Evolutionary conservation across 495 filamentous ascomycete species (phyloP).

Genomic region (Hypoxylon fuscum): DNA sequence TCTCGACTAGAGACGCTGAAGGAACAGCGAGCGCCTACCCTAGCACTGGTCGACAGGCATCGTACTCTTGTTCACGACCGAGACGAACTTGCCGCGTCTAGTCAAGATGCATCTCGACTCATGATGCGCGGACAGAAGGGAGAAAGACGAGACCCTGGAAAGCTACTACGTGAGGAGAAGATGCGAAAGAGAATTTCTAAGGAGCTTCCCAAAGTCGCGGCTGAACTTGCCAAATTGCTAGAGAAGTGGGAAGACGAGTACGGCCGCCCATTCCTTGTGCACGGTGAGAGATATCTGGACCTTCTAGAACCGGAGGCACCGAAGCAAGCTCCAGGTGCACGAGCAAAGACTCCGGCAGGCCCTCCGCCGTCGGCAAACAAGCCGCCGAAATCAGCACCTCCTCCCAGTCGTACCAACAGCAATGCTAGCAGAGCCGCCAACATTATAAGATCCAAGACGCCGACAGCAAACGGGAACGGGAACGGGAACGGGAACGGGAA

Average conservation of each 20-base stretch:
- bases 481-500: no score
- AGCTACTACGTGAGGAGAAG: constrained; percentile 96
- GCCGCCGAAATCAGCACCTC: constrained; percentile 52
- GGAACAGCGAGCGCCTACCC: constrained; percentile 85
- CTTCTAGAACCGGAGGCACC: constrained; percentile 70
- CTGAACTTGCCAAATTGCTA: constrained; percentile 79
- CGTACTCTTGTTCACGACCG: constrained; percentile 84
- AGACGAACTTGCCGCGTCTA: constrained; percentile 84
- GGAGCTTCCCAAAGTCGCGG: constrained; percentile 90
- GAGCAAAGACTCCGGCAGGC: constrained; percentile 82
- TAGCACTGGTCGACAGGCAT: constrained; percentile 85
- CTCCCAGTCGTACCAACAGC: constrained; percentile 50
- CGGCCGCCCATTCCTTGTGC: constrained; percentile 89
- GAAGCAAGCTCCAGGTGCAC: constrained; percentile 68
- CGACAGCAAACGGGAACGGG: constrained; percentile 50
- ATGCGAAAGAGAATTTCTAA: constrained; percentile 96
- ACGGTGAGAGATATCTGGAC: constrained; percentile 89
- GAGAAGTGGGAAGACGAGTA: constrained; percentile 95
- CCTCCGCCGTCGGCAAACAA: constrained; percentile 61
- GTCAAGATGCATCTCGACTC: constrained; percentile 91
- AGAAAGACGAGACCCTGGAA: constrained; percentile 90
- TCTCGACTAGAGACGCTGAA: constrained; percentile 79
- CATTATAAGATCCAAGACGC: constrained; percentile 73
- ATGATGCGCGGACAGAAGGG: constrained; percentile 89
- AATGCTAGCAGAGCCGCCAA: constrained; percentile 50